Conservation (phyloP, 2,329 filamentous ascomycete genomes). For the Neopestalotiopsis rosae region DNA sequence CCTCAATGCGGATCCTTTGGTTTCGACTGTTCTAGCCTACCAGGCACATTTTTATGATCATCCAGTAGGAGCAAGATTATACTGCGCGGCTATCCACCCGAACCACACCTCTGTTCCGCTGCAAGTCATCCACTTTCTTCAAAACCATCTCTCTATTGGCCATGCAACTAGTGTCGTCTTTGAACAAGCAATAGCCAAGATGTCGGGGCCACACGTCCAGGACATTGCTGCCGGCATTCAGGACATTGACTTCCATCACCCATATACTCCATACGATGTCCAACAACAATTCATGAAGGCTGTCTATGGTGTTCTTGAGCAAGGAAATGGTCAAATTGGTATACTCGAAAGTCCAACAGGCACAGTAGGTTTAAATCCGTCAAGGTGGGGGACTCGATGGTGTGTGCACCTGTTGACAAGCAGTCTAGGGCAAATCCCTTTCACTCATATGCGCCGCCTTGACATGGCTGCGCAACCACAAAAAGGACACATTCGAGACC, state of each 20-base stretch:
- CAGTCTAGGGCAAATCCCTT: conserved; percentile 78
- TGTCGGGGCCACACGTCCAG: conserved; percentile 26
- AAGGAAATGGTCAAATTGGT: conserved; percentile 74
- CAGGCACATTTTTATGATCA: background rate
- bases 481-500: conserved; percentile 63
- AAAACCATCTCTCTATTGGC: conserved; percentile 1
- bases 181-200: background rate
- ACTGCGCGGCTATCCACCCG: background rate
- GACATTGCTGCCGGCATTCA: conserved; percentile 29
- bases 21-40: background rate
- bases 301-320: conserved; percentile 78
- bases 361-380: conserved; percentile 49
- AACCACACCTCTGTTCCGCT: background rate
- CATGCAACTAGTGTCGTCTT: conserved; percentile 1
- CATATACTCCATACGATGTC: conserved; percentile 85
- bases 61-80: background rate
- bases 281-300: conserved; percentile 87
- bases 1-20: background rate
- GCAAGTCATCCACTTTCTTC: background rate
- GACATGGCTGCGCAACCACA: conserved; percentile 89
- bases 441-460: conserved; percentile 88
- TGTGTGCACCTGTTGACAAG: conserved; percentile 23
- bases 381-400: background rate
- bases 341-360: conserved; percentile 96
- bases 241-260: conserved; percentile 77